Evolutionary conservation across 2,329 filamentous ascomycete species (phyloP), one percentile per base, ranked within the genome.

Genomic region (Thermomyces lanuginosus): DNA sequence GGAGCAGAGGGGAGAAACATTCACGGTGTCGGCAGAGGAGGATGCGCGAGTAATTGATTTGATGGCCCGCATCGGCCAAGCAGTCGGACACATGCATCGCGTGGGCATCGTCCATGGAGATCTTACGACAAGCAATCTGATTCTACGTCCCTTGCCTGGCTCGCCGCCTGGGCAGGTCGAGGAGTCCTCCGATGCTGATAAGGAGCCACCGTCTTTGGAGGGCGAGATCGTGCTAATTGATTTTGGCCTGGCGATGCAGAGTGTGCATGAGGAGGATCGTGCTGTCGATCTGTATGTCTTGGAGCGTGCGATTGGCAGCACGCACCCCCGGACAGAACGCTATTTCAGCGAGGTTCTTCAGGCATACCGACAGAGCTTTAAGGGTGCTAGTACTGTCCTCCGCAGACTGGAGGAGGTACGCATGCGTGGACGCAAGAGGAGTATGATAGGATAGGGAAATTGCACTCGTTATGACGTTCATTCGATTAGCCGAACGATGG

Each of bases 231-330:
- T 92, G 12, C 61, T 95, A 19, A 95, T 95, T 48, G 89, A 98
- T 56, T 91, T 98, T 46, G 89, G 89, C 0, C 69, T 98, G 11
- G 83, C 84, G 8, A 76, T 69, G 40, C 77, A 86, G 54, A 80
- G 74, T 35, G 58, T 70, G 10, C 72, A 79, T 37, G 86, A 93
- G 29, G 89, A 98, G 55, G 89, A 98, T 48, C 69, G 84, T 29
- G 89, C 89, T 0, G 89, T 98, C 20, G 89, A 98, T 59, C 55
- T 98, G 29, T 98, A 98, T 52, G 89, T 98, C 7, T 61, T 98
- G 24, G 89, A 98, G 55, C 64, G 89, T 28, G 89, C 89, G 1
- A 95, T 95, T 61, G 79, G 76, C 12, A 92, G 83, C 45, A 95
- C 89, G 18, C 89, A 98, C 60, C 86, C 89, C 1, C 69, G 74